Base-by-base conservation (phyloP, 2,329 filamentous ascomycete genomes). In the Cadophora sp. region DNA sequence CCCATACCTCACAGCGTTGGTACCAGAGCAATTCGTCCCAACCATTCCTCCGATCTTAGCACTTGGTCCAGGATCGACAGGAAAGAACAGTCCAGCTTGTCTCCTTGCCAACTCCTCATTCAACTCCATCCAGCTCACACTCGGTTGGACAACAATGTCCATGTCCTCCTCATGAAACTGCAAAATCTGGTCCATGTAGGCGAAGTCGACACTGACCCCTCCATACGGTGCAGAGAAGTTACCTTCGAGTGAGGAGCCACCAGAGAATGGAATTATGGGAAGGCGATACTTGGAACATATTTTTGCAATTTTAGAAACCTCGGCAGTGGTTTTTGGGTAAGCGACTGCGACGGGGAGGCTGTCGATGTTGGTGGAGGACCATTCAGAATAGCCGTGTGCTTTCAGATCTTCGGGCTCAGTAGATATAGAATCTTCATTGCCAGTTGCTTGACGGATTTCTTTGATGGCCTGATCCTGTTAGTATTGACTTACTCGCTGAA, bases 61-160 rank as follows among this genome's bases (percentile, higher is more conserved):
- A 72, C 83, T 87, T 67, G 86, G 87, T 62, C 71, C 81, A 14
- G 94, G 94, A 75, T 97, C 94, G 14, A 97, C 89, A 0, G 94
- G 94, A 76, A 97, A 96, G 81, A 97, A 97, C 1, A 97, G 85
- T 0, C 92, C 92, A 4, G 87, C 89, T 47, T 87, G 84, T 78
- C 91, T 87, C 74, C 91, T 88, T 59, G 88, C 84, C 55, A 89
- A 77, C 73, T 87, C 81, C 71, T 91, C 88, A 74, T 97, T 97
- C 66, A 97, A 81, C 62, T 91, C 88, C 85, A 96, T 94, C 94
- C 94, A 97, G n/a, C 91, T 90, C 11, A 97, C 90, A 7, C 91
- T 92, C 3, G 94, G 94, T 78, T 97, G 94, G 3, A 97, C 93
- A 4, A 97, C 92, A 59, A 97, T 85, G 73, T 97, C 94, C 91